A percentile compares a stretch with the other conserved stretches of the same genome.
These are phyloP conservation scores for Helotiales sp. DNA, from an alignment of 2,329 filamentous ascomycete genomes.

Conservation along the genomic window DNA sequence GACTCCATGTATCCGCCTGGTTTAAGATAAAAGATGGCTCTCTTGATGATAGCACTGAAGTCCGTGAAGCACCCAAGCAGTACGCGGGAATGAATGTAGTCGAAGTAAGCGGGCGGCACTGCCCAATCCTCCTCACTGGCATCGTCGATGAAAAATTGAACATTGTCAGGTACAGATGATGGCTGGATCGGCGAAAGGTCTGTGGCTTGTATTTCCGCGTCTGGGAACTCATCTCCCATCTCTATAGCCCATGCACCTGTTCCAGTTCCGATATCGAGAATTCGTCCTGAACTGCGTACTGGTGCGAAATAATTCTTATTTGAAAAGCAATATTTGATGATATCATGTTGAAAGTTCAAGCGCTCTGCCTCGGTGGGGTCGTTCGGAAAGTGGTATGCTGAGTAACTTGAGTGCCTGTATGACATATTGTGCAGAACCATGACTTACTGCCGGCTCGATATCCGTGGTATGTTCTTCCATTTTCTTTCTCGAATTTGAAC, in stretches of 20 bases:
- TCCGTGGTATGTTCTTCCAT: conserved; percentile 32
- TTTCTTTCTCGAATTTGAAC: conserved; percentile 28
- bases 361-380: conserved; percentile 50
- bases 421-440: background rate
- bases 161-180: conserved; percentile 66
- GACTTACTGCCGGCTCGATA: conserved; percentile 21
- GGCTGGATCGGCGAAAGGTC: conserved; percentile 71
- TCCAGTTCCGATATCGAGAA: conserved; percentile 46
- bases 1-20: conserved; percentile 50
- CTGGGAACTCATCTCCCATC: conserved; percentile 61
- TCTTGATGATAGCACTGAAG: conserved; percentile 24
- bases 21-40: conserved; percentile 34
- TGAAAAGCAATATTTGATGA: conserved; percentile 39
- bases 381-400: conserved; percentile 42
- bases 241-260: conserved; percentile 64
- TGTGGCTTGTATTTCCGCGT: conserved; percentile 58
- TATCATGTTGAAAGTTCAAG: conserved; percentile 49
- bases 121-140: conserved; percentile 42
- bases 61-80: conserved; percentile 28
- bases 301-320: conserved; percentile 44
- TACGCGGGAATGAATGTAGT: conserved; percentile 57
- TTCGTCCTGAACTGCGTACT: conserved; percentile 37
- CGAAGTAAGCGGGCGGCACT: conserved; percentile 49
- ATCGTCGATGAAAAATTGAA: conserved; percentile 64
- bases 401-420: background rate